Conservation (phyloP, 1,284 basidiomycete genomes). For the Sporisorium sorghi region DNA sequence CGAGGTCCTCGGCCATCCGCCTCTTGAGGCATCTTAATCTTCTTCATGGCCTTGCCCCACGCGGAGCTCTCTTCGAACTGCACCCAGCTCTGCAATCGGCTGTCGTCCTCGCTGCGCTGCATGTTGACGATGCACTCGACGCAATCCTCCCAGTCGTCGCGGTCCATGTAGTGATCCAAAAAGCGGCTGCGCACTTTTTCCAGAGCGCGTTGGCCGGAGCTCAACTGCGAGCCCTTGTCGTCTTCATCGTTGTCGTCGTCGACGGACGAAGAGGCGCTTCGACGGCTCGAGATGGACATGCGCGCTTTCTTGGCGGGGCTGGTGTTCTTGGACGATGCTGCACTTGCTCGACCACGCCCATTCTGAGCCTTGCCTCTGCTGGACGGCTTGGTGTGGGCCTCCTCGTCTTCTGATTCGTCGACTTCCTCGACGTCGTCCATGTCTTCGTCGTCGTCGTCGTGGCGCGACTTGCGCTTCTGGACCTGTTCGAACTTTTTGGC, state of each 20-base stretch:
- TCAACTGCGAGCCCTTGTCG: too few relatives aligned
- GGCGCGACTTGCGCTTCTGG: conserved; percentile 19
- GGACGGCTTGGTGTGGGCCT: not conserved
- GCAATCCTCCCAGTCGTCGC: conserved; percentile 33
- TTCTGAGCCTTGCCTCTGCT: conserved; percentile 13
- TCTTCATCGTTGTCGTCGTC: conserved; percentile 11
- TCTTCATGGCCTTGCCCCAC: conserved; percentile 19
- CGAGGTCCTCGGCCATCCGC: conserved; percentile 12
- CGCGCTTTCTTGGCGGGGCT: conserved; percentile 20
- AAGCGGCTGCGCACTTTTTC: conserved; percentile 23
- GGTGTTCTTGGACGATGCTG: conserved; percentile 5
- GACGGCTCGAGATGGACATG: conserved; percentile 9
- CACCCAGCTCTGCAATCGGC: conserved; percentile 32
- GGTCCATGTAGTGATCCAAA: conserved; percentile 22
- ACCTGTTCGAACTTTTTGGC: conserved; percentile 36
- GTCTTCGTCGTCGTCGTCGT: conserved; percentile 21
- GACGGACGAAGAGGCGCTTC: conserved; percentile 8
- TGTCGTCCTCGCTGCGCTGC: conserved; percentile 32
- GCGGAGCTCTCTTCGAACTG: conserved; percentile 16
- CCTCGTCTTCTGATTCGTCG: conserved; percentile 8
- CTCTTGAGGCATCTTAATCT: conserved; percentile 7
- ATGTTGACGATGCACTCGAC: conserved; percentile 41
- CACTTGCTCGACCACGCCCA: conserved; percentile 4
- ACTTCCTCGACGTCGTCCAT: conserved; percentile 26
- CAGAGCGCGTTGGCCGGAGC: conserved; percentile 14